Percentiles rank a stretch among this genome's conserved stretches.
Conservation (phyloP, 768 basidiomycete genomes). For the Mycena polygramma region DNA sequence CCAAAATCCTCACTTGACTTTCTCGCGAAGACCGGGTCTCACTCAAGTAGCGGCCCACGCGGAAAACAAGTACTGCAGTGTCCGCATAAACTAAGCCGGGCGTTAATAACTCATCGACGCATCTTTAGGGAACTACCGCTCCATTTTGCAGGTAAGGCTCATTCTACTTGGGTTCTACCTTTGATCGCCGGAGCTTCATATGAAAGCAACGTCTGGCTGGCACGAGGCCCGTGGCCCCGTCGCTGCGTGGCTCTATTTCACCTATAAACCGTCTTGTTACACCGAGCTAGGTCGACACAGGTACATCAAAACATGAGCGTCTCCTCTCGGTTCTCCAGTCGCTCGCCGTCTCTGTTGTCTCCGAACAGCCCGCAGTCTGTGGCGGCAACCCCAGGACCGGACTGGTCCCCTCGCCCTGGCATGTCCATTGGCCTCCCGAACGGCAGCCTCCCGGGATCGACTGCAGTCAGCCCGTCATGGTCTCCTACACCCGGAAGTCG, state of each 20-base stretch:
- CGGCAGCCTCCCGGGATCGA: slow-evolving; percentile 31
- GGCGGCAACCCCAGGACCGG: slow-evolving; percentile 27
- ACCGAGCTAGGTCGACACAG: not conserved
- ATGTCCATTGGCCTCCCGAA: slow-evolving; percentile 26
- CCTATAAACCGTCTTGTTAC: slow-evolving; percentile 27
- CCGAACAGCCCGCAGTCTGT: slow-evolving; percentile 22
- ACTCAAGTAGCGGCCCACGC: too few species aligned
- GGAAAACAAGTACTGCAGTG: too few species aligned
- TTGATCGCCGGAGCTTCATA: slow-evolving; percentile 28
- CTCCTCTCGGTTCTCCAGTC: slow-evolving; percentile 27
- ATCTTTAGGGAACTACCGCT: not conserved
- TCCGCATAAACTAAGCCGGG: too few species aligned
- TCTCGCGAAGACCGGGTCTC: too few species aligned
- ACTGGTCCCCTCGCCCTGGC: slow-evolving; percentile 37
- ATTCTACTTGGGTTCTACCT: not conserved
- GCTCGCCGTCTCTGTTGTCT: slow-evolving; percentile 31
- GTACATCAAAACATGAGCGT: slow-evolving; percentile 14
- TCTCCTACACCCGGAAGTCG: slow-evolving; percentile 36
- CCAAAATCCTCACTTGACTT: too few species aligned
- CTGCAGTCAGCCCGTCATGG: slow-evolving; percentile 35
- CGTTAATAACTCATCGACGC: not conserved
- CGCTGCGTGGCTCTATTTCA: slow-evolving; percentile 27
- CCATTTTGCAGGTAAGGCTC: not conserved
- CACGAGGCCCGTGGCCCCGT: slow-evolving; percentile 25
- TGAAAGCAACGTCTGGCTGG: slow-evolving; percentile 17